These are phyloP conservation scores for Melaleuca quinquenervia DNA, from an alignment of 345 rosid genomes.

Conservation along the genomic window DNA sequence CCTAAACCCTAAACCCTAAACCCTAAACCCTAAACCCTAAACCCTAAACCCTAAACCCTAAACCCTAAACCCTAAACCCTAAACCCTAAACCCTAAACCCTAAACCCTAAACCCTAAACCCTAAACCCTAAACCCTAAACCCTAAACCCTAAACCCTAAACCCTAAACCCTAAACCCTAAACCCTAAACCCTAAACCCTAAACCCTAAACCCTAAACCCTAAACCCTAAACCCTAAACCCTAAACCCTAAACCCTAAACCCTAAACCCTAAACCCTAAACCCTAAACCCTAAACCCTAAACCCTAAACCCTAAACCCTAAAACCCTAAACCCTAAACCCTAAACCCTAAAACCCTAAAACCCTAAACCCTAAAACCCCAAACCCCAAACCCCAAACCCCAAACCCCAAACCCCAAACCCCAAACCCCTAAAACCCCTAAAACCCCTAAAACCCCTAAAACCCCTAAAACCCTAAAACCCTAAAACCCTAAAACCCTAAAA, in stretches of 20 bases:
- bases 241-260: not conserved
- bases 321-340: not conserved
- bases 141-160: not conserved
- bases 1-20: slow-evolving; percentile 1
- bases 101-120: slow-evolving; percentile 3
- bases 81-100: slow-evolving; percentile 6
- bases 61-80: slow-evolving; percentile 6
- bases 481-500: not conserved
- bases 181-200: slow-evolving; percentile 5
- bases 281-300: not conserved
- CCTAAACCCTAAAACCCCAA: not conserved
- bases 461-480: not conserved
- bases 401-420: not conserved
- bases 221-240: not conserved
- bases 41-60: slow-evolving; percentile 2
- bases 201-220: slow-evolving; percentile 6
- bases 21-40: not conserved
- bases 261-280: not conserved
- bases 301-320: too few species aligned
- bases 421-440: too few species aligned
- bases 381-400: not conserved
- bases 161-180: slow-evolving; percentile 1
- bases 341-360: not conserved
- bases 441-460: not conserved
- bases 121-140: not conserved